Percentiles rank a stretch among this genome's conserved stretches.
These are phyloP conservation scores for Annulohypoxylon nitens DNA, from an alignment of 495 filamentous ascomycete species.

Conservation along the genomic window DNA sequence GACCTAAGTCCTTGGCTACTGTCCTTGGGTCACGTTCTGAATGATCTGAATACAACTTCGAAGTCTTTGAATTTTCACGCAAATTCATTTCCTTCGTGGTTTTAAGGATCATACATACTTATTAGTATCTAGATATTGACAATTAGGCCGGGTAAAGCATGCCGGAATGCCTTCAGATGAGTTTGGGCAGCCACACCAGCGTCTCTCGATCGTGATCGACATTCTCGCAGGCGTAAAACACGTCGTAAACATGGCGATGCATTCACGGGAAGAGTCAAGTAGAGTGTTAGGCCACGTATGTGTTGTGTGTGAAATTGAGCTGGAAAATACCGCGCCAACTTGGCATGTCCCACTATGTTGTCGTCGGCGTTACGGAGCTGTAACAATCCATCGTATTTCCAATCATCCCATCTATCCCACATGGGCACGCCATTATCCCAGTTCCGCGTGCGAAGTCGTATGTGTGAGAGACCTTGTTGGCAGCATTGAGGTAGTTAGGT, in stretches of 20 bases:
- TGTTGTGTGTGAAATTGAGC: not conserved
- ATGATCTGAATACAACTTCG: not conserved
- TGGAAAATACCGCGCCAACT: not conserved
- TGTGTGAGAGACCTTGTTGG: not conserved
- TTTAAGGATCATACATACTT: not conserved
- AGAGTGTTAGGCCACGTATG: not conserved
- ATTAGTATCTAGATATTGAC: not conserved
- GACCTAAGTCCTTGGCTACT: not conserved
- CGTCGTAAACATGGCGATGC: not conserved
- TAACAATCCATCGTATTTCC: not conserved
- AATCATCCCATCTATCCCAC: slow-evolving; percentile 1
- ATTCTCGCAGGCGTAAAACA: not conserved
- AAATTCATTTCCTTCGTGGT: not conserved
- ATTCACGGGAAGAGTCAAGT: not conserved
- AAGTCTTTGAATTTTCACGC: not conserved
- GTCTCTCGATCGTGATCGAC: not conserved
- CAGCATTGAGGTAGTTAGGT: not conserved
- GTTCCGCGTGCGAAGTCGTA: not conserved
- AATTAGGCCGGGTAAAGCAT: not conserved
- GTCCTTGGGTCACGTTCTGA: not conserved
- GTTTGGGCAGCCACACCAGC: not conserved
- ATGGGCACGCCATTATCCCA: not conserved
- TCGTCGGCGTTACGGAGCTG: not conserved
- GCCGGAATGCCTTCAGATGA: not conserved
- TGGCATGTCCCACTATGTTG: not conserved